phyloP scores from a whole-genome alignment of 179 eudicot genomes.

The Amaranthus tricolor region DNA sequence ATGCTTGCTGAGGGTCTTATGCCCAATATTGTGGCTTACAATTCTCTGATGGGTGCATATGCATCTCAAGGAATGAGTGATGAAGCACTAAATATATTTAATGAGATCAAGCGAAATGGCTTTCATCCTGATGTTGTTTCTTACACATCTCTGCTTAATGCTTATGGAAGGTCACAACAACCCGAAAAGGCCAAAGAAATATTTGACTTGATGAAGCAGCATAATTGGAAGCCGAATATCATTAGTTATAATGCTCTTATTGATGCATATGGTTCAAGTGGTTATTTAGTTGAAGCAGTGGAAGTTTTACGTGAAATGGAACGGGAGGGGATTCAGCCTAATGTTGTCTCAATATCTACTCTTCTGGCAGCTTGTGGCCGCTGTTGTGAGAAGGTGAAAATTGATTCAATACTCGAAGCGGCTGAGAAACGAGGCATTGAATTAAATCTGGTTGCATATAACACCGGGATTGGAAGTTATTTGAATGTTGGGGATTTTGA shows the following conservation, averaged over 20 bases:
- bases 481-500: constrained; percentile 78
- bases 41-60: constrained; percentile 77
- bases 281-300: constrained; percentile 71
- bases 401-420: constrained; percentile 77
- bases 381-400: constrained; percentile 70
- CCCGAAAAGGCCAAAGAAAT: constrained; percentile 72
- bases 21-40: constrained; percentile 84
- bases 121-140: constrained; percentile 80
- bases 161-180: constrained; percentile 88
- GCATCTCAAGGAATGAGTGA: constrained; percentile 77
- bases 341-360: constrained; percentile 81
- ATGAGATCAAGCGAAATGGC: constrained; percentile 56
- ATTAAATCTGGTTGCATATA: constrained; percentile 79
- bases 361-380: constrained; percentile 94
- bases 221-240: constrained; percentile 70
- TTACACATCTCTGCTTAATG: constrained; percentile 84
- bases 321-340: constrained; percentile 70
- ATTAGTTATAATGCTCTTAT: constrained; percentile 86
- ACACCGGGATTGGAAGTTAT: constrained; percentile 89
- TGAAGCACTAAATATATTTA: constrained; percentile 63
- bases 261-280: constrained; percentile 90
- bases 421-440: constrained; percentile 70
- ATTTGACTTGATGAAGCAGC: constrained; percentile 62
- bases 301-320: constrained; percentile 87
- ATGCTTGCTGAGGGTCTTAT: constrained; percentile 73